Evolutionary conservation across 1,139 yeast genomes (phyloP).

Genomic region (Saccharomyces pastorianus): DNA sequence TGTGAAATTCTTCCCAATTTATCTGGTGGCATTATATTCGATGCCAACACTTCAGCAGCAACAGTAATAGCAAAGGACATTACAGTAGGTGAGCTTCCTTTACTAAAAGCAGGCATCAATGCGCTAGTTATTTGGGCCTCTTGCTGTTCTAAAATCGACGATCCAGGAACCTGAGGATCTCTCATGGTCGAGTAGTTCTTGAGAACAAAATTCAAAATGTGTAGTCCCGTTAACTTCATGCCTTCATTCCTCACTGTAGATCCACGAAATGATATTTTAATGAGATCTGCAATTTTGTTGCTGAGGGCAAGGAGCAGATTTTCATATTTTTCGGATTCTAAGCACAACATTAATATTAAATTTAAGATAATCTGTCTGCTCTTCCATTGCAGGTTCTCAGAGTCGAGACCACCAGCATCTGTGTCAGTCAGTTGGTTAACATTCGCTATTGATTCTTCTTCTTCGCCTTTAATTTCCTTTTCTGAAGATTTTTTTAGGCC

Average conservation of each 20-base stretch:
- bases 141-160: constrained; percentile 75
- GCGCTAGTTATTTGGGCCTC: constrained; percentile 94
- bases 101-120: constrained; percentile 76
- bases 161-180: constrained; percentile 69
- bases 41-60: constrained; percentile 66
- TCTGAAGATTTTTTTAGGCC: constrained; percentile 18
- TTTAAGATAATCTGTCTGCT: constrained; percentile 40
- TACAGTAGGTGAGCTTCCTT: constrained; percentile 63
- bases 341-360: constrained; percentile 46
- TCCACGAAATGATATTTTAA: constrained; percentile 76
- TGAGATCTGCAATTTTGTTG: constrained; percentile 56
- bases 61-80: constrained; percentile 75
- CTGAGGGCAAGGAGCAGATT: constrained; percentile 40
- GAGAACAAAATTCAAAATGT: constrained; percentile 54
- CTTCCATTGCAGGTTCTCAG: constrained; percentile 23
- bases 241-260: constrained; percentile 63
- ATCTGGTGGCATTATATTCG: constrained; percentile 43
- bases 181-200: constrained; percentile 42
- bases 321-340: constrained; percentile 37
- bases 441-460: constrained; percentile 37
- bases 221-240: constrained; percentile 59
- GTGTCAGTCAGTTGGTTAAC: constrained; percentile 13
- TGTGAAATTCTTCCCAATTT: constrained; percentile 55
- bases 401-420: constrained; percentile 12
- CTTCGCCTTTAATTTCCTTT: constrained; percentile 37